Evolutionary conservation across 2,329 filamentous ascomycete species (phyloP), one percentile per base, ranked within the genome.

Genomic region (Periconia sp.): DNA sequence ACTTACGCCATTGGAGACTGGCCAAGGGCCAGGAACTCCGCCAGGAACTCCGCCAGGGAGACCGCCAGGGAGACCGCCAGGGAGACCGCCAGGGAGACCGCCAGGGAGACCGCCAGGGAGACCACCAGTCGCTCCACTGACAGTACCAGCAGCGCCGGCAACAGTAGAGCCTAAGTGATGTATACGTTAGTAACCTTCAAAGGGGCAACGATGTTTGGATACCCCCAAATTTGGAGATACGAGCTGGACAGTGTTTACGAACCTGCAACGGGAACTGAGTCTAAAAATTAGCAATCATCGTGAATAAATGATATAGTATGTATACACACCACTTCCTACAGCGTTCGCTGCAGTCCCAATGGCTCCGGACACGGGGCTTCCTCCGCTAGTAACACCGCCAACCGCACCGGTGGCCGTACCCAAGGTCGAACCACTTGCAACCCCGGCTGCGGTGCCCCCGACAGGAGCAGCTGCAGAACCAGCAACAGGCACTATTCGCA

Each of bases 241-340:
- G 5, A 27, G 23, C 23, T 3, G 23, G 23, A 27, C 8, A 8
- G 23, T 3, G 23, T 27, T 8, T 27, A 27, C 23, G 23, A 27
- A 27, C 44, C 49, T 33, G 41, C 40, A 23, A 53, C 49, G n/a
- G 53, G 49, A 31, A 51, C 45, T 47, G 30, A 8, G 35, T 37
- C 31, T 40, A 23, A 37, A 2, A 17, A 11, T 43, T 20, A 43
- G 18, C 41, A 10, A 27, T 30, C n/a, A 31, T 17, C 40, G n/a
- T 35, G 17, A 10, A 13, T 3, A 3, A 47, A 46, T 31, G 23
- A 27, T 3, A 27, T 3, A 27, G 23, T 5, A 5, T 3, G 23
- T 27, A 11, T 37, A 52, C 51, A 56, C 30, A 57, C 52, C 20
- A 20, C 57, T 50, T 19, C 42, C 47, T 18, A 45, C 49, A 13